Percentiles rank a stretch among this genome's conserved stretches.
phyloP scores from a whole-genome alignment of 73 alveolate genomes.

The Tetrahymena elliotti region DNA sequence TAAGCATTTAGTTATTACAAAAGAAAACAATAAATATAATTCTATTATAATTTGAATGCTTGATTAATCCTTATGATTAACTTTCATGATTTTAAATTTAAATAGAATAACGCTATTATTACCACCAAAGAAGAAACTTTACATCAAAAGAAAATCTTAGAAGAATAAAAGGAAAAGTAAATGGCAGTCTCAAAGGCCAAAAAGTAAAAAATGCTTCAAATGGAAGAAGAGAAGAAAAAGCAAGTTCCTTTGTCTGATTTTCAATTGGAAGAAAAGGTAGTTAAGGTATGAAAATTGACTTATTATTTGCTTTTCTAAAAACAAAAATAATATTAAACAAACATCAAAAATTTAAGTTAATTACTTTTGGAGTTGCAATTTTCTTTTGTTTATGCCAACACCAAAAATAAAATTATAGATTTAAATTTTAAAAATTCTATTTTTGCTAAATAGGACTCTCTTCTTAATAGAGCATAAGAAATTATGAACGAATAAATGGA shows the following conservation, averaged over 20 bases:
- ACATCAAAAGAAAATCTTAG: conserved; percentile 30
- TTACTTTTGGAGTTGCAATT: neutral
- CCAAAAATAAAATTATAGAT: neutral
- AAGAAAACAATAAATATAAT: neutral
- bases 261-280: conserved; percentile 35
- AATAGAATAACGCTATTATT: conserved; percentile 38
- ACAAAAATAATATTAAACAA: neutral
- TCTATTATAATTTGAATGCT: neutral
- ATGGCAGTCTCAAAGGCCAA: conserved; percentile 47
- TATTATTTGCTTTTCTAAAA: neutral
- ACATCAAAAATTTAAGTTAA: neutral
- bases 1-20: neutral
- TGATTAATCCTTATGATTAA: neutral
- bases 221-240: conserved; percentile 42
- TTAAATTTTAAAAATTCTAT: neutral
- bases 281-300: neutral
- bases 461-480: conserved; percentile 38
- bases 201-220: conserved; percentile 35
- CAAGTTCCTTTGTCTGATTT: conserved; percentile 21
- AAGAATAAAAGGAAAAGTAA: conserved; percentile 37
- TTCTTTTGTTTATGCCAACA: neutral
- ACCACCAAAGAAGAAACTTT: conserved; percentile 38
- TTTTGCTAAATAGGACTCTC: neutral
- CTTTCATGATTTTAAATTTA: neutral
- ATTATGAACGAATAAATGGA: conserved; percentile 61